phyloP scores from a whole-genome alignment of 352 stramenopile genomes.

The Globisporangium radiosum region DNA sequence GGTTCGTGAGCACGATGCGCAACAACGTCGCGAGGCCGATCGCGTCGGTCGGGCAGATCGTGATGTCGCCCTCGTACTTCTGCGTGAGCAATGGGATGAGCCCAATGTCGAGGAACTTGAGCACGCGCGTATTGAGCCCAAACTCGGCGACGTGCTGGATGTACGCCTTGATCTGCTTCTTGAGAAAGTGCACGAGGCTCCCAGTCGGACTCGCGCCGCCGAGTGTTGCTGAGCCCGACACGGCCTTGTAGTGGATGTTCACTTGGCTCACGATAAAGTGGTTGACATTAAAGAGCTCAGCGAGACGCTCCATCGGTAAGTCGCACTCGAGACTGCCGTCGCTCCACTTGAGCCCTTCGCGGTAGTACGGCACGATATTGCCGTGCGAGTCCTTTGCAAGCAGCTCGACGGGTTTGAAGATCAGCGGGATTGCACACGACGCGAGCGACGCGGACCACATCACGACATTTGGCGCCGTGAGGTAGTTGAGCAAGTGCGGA shows the following conservation, averaged over 20 bases:
- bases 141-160: constrained; percentile 87
- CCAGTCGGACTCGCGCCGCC: constrained; percentile 67
- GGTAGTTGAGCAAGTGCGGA: constrained; percentile 96
- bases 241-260: constrained; percentile 84
- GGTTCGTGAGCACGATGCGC: constrained; percentile 78
- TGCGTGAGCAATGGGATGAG: constrained; percentile 79
- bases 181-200: constrained; percentile 91
- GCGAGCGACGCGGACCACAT: constrained; percentile 96
- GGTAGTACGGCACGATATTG: constrained; percentile 76
- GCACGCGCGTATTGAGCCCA: constrained; percentile 74
- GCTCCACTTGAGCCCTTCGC: constrained; percentile 88
- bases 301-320: constrained; percentile 94
- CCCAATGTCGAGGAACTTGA: constrained; percentile 80
- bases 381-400: constrained; percentile 91
- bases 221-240: constrained; percentile 52
- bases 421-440: constrained; percentile 91
- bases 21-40: constrained; percentile 78
- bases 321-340: constrained; percentile 93
- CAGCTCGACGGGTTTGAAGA: constrained; percentile 94
- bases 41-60: constrained; percentile 92
- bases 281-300: constrained; percentile 98
- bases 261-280: constrained; percentile 98
- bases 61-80: constrained; percentile 99
- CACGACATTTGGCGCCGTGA: constrained; percentile 97
- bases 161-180: constrained; percentile 91